phyloP scores from a whole-genome alignment of 2,329 filamentous ascomycete genomes.

The Purpureocillium lavendulum region DNA sequence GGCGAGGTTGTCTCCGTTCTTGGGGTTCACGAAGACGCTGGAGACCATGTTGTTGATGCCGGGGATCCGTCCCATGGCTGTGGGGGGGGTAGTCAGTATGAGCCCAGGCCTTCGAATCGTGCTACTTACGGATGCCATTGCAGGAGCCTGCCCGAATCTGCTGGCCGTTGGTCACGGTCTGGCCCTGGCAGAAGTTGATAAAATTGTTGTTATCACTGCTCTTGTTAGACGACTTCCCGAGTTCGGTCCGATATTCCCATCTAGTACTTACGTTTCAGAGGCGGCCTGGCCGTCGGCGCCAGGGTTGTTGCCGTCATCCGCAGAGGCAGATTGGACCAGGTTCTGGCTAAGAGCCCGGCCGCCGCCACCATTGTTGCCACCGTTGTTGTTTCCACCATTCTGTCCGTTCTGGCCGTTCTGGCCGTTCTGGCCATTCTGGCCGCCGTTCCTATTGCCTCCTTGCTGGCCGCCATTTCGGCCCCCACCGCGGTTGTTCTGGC shows the following conservation, averaged over 20 bases:
- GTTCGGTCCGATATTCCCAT: too few species aligned
- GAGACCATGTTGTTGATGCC: constrained; percentile 48
- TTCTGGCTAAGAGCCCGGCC: constrained; percentile 29
- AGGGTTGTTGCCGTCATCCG: constrained; percentile 36
- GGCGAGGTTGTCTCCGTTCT: constrained; percentile 38
- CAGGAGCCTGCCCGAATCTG: constrained; percentile 52
- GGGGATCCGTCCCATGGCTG: constrained; percentile 54
- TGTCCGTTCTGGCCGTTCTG: constrained; percentile 16
- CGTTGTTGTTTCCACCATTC: constrained; percentile 15
- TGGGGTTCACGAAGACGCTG: constrained; percentile 42
- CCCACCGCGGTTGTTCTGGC: constrained; percentile 11
- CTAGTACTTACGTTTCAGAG: constrained; percentile 38
- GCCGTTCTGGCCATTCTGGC: constrained; percentile 12
- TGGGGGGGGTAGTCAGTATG: constrained; percentile 13
- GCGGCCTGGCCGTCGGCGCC: constrained; percentile 38
- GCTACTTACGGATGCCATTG: constrained; percentile 50
- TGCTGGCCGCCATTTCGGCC: constrained; percentile 12
- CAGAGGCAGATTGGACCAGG: constrained; percentile 41
- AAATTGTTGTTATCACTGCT: constrained; percentile 51
- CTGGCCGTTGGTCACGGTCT: constrained; percentile 50
- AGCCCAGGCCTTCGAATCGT: not conserved
- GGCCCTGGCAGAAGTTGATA: constrained; percentile 52
- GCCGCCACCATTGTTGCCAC: constrained; percentile 14
- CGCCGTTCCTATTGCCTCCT: constrained; percentile 2
- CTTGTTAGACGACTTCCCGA: too few species aligned